A percentile compares a stretch with the other conserved stretches of the same genome.
Conservation (phyloP, 1,284 basidiomycete genomes). For the Phellopilus nigrolimitatus region DNA sequence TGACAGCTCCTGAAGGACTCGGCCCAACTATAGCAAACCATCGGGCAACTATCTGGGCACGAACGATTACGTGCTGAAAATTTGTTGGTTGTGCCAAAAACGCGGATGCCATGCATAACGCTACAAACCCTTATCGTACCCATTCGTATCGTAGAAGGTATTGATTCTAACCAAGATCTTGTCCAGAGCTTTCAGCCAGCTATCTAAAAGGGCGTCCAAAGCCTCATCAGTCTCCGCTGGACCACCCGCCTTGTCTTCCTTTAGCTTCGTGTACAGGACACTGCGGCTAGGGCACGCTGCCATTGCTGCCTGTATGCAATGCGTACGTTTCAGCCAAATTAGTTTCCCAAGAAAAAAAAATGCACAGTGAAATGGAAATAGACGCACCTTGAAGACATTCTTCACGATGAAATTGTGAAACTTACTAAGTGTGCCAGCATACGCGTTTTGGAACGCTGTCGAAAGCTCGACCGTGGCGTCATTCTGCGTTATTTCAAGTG, state of each 20-base stretch:
- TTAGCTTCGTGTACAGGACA: conserved; percentile 54
- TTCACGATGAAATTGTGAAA: conserved; percentile 57
- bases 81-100: neutral
- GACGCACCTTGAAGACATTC: too few relatives aligned
- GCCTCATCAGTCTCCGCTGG: conserved; percentile 11
- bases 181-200: conserved; percentile 15
- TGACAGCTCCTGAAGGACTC: too few relatives aligned
- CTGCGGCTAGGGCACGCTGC: conserved; percentile 59
- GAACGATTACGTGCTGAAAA: neutral
- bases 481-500: conserved; percentile 69
- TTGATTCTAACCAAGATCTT: conserved; percentile 10
- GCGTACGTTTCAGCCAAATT: too few relatives aligned
- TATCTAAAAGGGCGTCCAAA: conserved; percentile 8
- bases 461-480: conserved; percentile 71
- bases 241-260: conserved; percentile 15
- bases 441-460: conserved; percentile 77
- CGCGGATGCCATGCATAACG: neutral
- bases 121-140: conserved; percentile 16
- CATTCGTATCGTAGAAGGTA: conserved; percentile 11
- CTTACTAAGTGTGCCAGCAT: conserved; percentile 79
- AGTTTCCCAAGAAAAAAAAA: too few relatives aligned
- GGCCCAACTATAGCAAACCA: too few relatives aligned
- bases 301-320: conserved; percentile 55
- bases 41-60: too few relatives aligned
- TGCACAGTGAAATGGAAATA: too few relatives aligned